Base-by-base conservation (phyloP, 2,329 filamentous ascomycete genomes). In the Phialemoniopsis sp. region DNA sequence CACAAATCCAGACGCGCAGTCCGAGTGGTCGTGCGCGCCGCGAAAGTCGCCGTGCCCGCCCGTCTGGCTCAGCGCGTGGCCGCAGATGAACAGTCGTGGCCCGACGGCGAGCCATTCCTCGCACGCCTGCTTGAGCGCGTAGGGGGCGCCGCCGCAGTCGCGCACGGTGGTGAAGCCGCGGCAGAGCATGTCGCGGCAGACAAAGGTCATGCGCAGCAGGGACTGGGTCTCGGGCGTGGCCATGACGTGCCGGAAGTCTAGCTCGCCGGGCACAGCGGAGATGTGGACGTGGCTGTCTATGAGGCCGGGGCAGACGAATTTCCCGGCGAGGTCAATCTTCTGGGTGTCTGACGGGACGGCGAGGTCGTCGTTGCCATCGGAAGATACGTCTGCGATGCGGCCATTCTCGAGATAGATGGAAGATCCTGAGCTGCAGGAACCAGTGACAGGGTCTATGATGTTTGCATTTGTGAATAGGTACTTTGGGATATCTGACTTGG, bases 151-250 rank as follows among this genome's bases (percentile, higher is more conserved):
- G 1, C 76, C 78, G 29, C 71, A 76, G 50, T 82, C 78, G 4
- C 78, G 67, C 3, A 77, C 64, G 2, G 64, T 73, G 2, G 78
- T 82, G 57, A 80, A 82, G 2, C 78, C 78, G 14, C 76, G 66
- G 31, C 58, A 54, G 0, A 82, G 64, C 58, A 78, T 80, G 41
- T 74, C 36, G 14, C 29, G 36, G n/a, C n/a, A n/a, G n/a, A n/a
- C n/a, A n/a, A n/a, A n/a, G n/a, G n/a, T n/a, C n/a, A 81, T 82
- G 54, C n/a, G n/a, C n/a, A n/a, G n/a, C n/a, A n/a, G n/a, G n/a
- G n/a, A n/a, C n/a, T n/a, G n/a, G n/a, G n/a, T n/a, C n/a, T n/a
- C n/a, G n/a, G n/a, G n/a, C n/a, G n/a, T n/a, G n/a, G n/a, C n/a
- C n/a, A n/a, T n/a, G n/a, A n/a, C n/a, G n/a, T n/a, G n/a, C n/a